Evolutionary conservation across 345 rosid genomes (phyloP), one percentile per base, ranked within the genome.

Genomic region (Arabis hirsuta): DNA sequence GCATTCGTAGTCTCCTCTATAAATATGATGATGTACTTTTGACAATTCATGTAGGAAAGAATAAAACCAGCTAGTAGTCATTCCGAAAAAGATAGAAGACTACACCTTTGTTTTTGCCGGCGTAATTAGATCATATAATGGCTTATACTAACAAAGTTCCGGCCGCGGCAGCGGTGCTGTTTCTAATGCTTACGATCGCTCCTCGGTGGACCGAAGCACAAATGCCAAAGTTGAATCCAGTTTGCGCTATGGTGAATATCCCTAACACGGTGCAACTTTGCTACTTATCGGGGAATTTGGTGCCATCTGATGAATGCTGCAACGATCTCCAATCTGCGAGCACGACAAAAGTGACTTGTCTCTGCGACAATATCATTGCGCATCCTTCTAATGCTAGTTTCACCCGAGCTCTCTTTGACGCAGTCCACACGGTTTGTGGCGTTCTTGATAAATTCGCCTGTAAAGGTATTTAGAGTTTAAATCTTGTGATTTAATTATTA

Each of bases 221-320:
- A 24, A 41, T 61, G 44, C 72, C 72, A 57, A 57, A 56, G 2
- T 3, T 66, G 31, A 31, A 69, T 69, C 57, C 69, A 3, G 6
- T 60, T 3, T 75, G 79, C 9, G 58, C 58, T 2, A 0, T 69
- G 4, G 9, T 10, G 9, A 12, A 61, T 8, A 8, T 69, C 26
- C 14, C 74, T 19, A 38, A 62, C 8, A 61, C 41, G 11, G 4
- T 62, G 39, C 1, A 29, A 11, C 0, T 12, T n/a, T 76, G 79
- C 38, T 76, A 67, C 60, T 13, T 9, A 26, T 0, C 24, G 3
- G 42, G 2, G 24, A 61, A 0, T 9, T 8, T 55, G 45, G 0
- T 0, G 13, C 74, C 74, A 55, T 44, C 79, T 13, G 65, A 36
- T 0, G 54, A 61, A 4, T 76, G 79, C 31, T 76, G 79, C 60